These are phyloP conservation scores for Strobilomyces confusus DNA, from an alignment of 768 basidiomycete genomes.

Conservation along the genomic window DNA sequence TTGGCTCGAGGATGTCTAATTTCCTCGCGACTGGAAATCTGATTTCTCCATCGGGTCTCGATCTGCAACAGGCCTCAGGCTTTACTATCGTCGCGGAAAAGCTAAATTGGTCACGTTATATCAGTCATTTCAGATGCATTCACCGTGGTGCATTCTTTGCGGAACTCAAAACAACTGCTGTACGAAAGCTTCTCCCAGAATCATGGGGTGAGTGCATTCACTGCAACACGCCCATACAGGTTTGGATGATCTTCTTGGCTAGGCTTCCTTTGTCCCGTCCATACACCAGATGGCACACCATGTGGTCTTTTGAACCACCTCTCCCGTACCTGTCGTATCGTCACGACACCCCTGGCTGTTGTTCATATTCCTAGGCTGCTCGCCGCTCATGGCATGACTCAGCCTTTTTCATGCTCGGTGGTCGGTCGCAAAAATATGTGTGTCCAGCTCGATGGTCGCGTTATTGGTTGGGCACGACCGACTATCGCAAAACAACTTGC, in stretches of 20 bases:
- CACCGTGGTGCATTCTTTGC: conserved; percentile 99
- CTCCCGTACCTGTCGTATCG: conserved; percentile 87
- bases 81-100: conserved; percentile 99
- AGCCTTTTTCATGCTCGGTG: conserved; percentile 72
- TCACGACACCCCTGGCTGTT: conserved; percentile 71
- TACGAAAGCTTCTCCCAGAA: conserved; percentile 93
- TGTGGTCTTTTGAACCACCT: conserved; percentile 98
- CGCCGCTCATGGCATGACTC: conserved; percentile 90
- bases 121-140: conserved; percentile 96
- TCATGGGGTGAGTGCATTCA: conserved; percentile 75
- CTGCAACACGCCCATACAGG: background rate
- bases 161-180: conserved; percentile 95
- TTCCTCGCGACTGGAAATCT: conserved; percentile 98
- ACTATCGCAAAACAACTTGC: conserved; percentile 74
- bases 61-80: conserved; percentile 96
- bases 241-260: conserved; percentile 6
- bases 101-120: conserved; percentile 97
- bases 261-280: conserved; percentile 98
- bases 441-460: conserved; percentile 91
- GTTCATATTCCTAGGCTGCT: conserved; percentile 81
- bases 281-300: conserved; percentile 97
- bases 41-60: conserved; percentile 90
- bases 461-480: conserved; percentile 91
- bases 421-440: conserved; percentile 80
- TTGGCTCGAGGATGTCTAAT: conserved; percentile 84